Conservation (phyloP, 2,329 filamentous ascomycete genomes). For the Anthostomella pinea region DNA sequence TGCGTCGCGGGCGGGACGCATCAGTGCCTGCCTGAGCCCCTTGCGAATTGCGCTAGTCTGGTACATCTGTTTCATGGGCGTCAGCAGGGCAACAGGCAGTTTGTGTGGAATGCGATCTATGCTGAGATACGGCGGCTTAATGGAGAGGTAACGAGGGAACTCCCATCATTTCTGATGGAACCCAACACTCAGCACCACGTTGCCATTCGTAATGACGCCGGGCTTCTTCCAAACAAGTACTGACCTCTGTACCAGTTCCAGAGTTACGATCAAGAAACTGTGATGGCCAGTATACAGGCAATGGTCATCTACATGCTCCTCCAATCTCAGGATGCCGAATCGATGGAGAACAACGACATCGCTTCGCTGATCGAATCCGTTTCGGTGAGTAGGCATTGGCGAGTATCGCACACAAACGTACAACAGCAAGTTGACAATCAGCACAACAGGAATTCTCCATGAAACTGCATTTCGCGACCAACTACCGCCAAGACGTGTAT, state of each 20-base stretch:
- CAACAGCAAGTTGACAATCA: neutral
- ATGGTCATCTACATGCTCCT: conserved; percentile 20
- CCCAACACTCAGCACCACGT: conserved; percentile 2
- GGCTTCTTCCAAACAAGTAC: conserved; percentile 5
- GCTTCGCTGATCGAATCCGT: conserved; percentile 7
- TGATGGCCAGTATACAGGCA: conserved; percentile 11
- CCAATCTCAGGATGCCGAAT: conserved; percentile 19
- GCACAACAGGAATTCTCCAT: conserved; percentile 5
- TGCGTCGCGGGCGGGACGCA: conserved; percentile 21
- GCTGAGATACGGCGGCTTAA: conserved; percentile 18
- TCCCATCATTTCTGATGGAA: neutral
- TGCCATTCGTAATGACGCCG: conserved; percentile 5
- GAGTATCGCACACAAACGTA: neutral
- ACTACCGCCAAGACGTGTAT: conserved; percentile 1
- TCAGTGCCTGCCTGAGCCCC: conserved; percentile 22
- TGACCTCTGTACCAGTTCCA: neutral
- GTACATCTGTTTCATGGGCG: conserved; percentile 21
- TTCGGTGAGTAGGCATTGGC: conserved; percentile 3
- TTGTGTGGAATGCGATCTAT: conserved; percentile 27
- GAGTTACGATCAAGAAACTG: conserved; percentile 2
- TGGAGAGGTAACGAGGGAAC: conserved; percentile 12
- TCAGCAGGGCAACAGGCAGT: conserved; percentile 17
- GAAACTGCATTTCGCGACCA: neutral
- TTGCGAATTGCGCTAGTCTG: conserved; percentile 27
- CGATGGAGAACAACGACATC: conserved; percentile 11